Evolutionary conservation across 805 yeast species (phyloP).

Genomic region (Saccharomycopsis sp.): DNA sequence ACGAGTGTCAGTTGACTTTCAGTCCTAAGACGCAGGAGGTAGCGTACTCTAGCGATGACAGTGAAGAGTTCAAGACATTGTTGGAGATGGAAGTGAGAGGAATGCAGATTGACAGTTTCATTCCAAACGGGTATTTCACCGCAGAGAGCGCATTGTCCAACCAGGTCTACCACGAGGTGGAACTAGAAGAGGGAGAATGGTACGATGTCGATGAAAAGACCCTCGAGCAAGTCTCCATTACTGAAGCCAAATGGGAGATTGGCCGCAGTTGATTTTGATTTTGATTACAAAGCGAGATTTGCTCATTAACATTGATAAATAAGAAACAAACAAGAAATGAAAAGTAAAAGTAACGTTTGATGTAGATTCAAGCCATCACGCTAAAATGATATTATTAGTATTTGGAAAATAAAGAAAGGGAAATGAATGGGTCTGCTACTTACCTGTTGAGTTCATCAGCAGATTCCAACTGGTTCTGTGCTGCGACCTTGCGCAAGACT

Average conservation of each 20-base stretch:
- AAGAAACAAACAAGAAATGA: constrained; percentile 8
- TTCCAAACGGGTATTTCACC: constrained; percentile 54
- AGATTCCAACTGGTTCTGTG: constrained; percentile 80
- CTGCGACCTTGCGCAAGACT: constrained; percentile 64
- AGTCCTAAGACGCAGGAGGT: constrained; percentile 23
- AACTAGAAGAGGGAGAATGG: constrained; percentile 78
- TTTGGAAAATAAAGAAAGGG: no score
- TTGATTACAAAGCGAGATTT: no score
- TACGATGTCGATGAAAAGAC: constrained; percentile 90
- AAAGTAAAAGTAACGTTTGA: background rate
- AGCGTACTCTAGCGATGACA: constrained; percentile 30
- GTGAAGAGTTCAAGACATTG: constrained; percentile 37
- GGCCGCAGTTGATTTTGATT: no score
- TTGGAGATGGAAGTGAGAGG: constrained; percentile 83
- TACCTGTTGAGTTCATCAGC: constrained; percentile 50
- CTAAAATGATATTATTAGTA: no score
- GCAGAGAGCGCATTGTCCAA: constrained; percentile 45
- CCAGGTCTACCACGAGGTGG: constrained; percentile 53
- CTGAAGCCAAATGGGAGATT: constrained; percentile 64
- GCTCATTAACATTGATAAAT: no score
- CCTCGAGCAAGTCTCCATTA: constrained; percentile 69
- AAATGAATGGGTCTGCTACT: no score
- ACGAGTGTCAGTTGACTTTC: constrained; percentile 23
- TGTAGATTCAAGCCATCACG: no score
- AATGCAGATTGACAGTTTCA: constrained; percentile 56